Evolutionary conservation across 2,329 filamentous ascomycete species (phyloP).

Genomic region (Fusarium napiforme): DNA sequence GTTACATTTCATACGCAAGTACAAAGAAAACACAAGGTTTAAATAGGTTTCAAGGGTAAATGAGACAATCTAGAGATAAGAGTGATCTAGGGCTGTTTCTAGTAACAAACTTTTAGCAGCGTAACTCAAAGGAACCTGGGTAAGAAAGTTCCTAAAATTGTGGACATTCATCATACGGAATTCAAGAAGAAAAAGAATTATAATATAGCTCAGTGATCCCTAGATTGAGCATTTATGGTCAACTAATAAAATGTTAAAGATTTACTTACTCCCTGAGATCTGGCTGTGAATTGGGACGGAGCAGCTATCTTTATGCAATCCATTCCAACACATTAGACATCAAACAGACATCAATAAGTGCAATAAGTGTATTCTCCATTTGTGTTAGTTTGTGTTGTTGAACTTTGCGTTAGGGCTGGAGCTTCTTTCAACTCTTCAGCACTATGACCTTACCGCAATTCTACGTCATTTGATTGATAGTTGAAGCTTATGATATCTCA

Average conservation of each 20-base stretch:
- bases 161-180: not conserved
- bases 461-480: not conserved
- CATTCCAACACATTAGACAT: not conserved
- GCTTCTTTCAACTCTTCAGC: not conserved
- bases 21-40: not conserved
- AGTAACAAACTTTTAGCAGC: not conserved
- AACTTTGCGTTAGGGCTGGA: not conserved
- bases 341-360: not conserved
- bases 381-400: not conserved
- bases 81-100: not conserved
- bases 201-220: rapidly evolving
- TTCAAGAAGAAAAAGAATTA: not conserved
- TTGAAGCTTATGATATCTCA: not conserved
- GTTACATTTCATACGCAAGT: not conserved
- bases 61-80: not conserved
- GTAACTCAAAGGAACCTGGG: not conserved
- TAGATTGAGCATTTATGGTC: not conserved
- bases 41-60: rapidly evolving
- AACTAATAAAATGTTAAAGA: rapidly evolving
- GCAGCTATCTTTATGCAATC: not conserved
- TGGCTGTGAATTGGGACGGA: not conserved
- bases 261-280: not conserved
- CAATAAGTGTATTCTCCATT: not conserved
- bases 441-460: not conserved
- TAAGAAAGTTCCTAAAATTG: not conserved